Percentiles rank a stretch among this genome's conserved stretches.
These are phyloP conservation scores for Trametes cingulata DNA, from an alignment of 768 basidiomycete species.

Conservation along the genomic window DNA sequence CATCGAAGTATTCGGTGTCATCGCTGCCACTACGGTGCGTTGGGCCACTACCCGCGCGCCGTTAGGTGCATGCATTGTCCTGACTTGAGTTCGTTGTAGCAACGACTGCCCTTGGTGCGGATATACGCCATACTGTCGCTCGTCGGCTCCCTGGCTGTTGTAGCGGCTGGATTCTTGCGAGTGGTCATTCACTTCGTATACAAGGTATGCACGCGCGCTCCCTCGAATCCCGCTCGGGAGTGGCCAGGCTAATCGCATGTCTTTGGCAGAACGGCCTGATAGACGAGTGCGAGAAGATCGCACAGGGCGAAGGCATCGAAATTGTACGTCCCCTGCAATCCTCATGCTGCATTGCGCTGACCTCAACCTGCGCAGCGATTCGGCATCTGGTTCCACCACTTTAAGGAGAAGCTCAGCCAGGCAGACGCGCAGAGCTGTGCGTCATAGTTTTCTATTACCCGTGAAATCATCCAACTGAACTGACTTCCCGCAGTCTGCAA, in stretches of 20 bases:
- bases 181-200: slow-evolving; percentile 64
- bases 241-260: neutral
- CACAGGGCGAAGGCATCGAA: slow-evolving; percentile 35
- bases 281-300: slow-evolving; percentile 48
- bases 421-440: slow-evolving; percentile 50
- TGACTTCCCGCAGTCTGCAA: slow-evolving; percentile 55
- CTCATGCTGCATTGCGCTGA: neutral
- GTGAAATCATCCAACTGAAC: neutral
- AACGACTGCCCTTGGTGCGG: slow-evolving; percentile 54
- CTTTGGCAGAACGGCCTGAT: slow-evolving; percentile 56
- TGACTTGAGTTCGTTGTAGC: slow-evolving; percentile 38
- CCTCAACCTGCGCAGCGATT: slow-evolving; percentile 21
- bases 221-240: neutral
- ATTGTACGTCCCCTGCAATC: slow-evolving; percentile 32
- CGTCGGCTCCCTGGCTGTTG: slow-evolving; percentile 47
- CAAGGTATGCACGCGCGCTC: slow-evolving; percentile 59
- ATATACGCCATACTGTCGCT: slow-evolving; percentile 56
- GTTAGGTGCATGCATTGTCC: neutral
- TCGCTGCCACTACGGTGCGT: slow-evolving; percentile 53
- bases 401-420: slow-evolving; percentile 22
- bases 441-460: slow-evolving; percentile 21
- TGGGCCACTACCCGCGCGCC: neutral
- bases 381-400: slow-evolving; percentile 34
- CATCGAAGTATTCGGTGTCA: slow-evolving; percentile 59
- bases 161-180: slow-evolving; percentile 54